A percentile compares a stretch with the other conserved stretches of the same genome.
These are phyloP conservation scores for Pittosporum tobira DNA, from an alignment of 129 eudicot genomes.

Conservation along the genomic window DNA sequence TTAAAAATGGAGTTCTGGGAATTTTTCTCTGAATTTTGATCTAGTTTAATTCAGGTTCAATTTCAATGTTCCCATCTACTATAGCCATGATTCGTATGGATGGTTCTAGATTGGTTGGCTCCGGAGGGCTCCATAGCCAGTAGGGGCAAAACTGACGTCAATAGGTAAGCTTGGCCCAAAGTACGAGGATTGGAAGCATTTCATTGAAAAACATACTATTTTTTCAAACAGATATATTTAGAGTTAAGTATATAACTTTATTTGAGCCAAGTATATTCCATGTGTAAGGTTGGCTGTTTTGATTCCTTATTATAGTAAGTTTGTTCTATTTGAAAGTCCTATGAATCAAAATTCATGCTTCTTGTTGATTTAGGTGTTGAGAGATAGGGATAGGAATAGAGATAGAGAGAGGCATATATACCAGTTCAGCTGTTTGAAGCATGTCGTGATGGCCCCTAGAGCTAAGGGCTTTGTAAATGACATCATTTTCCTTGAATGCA, in stretches of 20 bases:
- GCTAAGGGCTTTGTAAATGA: slow-evolving; percentile 82
- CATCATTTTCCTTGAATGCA: slow-evolving; percentile 93
- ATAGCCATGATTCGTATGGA: not conserved
- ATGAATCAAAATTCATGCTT: not conserved
- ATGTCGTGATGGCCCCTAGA: slow-evolving; percentile 88
- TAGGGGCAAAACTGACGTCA: too few relatives aligned
- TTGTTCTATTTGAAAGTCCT: too few relatives aligned
- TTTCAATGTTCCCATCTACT: not conserved
- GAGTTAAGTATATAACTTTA: too few relatives aligned
- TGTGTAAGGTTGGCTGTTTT: too few relatives aligned
- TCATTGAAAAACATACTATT: too few relatives aligned
- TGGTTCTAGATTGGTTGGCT: not conserved
- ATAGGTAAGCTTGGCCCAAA: too few relatives aligned
- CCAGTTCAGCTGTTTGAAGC: slow-evolving; percentile 97
- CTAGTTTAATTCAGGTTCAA: not conserved
- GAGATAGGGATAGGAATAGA: not conserved
- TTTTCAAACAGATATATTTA: too few relatives aligned
- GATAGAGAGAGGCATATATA: slow-evolving; percentile 16
- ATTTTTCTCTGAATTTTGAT: not conserved
- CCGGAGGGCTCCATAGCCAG: too few relatives aligned
- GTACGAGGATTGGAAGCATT: too few relatives aligned
- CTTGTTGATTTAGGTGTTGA: not conserved
- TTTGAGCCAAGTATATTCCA: too few relatives aligned
- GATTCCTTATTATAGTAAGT: too few relatives aligned
- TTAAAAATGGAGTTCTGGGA: not conserved